These are phyloP conservation scores for Trichoderma guizhouense DNA, from an alignment of 2,329 filamentous ascomycete species.

Conservation along the genomic window DNA sequence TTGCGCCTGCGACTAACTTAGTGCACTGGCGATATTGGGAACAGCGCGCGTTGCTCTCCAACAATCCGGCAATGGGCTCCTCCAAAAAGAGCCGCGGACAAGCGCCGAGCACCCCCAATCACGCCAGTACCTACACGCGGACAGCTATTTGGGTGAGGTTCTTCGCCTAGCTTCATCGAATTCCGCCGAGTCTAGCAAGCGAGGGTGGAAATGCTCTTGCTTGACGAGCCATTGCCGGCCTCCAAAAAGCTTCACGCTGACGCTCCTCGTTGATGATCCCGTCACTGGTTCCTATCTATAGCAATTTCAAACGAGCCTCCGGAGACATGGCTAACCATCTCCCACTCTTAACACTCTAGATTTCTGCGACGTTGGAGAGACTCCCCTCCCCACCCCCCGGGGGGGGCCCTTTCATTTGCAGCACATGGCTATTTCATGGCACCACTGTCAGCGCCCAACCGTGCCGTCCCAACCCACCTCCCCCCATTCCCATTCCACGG, in stretches of 20 bases:
- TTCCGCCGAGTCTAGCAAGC: slow-evolving; percentile 15
- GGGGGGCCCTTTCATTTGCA: slow-evolving; percentile 1
- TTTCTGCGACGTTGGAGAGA: neutral
- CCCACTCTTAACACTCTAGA: neutral
- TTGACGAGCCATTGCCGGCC: neutral
- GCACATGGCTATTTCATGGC: slow-evolving; percentile 9
- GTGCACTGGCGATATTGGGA: neutral
- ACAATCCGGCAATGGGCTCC: neutral
- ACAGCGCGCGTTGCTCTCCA: neutral
- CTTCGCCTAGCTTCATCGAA: neutral
- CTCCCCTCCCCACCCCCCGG: neutral
- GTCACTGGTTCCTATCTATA: neutral
- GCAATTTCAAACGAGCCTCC: neutral
- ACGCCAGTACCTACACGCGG: neutral
- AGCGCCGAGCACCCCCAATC: slow-evolving; percentile 13
- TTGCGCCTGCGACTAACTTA: neutral
- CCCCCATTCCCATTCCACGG: neutral
- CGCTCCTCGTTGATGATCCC: neutral
- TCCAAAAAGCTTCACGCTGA: slow-evolving; percentile 3
- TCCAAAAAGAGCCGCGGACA: slow-evolving; percentile 18
- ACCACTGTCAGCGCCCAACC: slow-evolving; percentile 15
- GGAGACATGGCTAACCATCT: neutral
- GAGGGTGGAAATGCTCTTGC: neutral
- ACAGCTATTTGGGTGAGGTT: neutral
- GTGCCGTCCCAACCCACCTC: slow-evolving; percentile 13